Percentiles rank a stretch among this genome's conserved stretches.
Evolutionary conservation across 495 filamentous ascomycete species (phyloP).

Genomic region (Aspergillus bridgeri): DNA sequence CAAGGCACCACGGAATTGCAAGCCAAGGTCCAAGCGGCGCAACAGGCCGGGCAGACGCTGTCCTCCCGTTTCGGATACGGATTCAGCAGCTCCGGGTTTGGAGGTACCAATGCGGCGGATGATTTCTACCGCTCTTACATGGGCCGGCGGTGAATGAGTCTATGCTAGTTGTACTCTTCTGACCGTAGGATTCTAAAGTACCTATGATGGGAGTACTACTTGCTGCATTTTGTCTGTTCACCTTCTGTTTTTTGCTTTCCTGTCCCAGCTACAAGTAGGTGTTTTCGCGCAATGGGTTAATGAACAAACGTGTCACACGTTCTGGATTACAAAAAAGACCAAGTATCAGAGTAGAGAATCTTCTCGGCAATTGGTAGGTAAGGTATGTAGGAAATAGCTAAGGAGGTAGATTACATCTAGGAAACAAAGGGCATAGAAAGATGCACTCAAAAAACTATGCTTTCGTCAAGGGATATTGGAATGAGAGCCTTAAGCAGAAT

Average conservation of each 20-base stretch:
- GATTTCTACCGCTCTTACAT: slow-evolving; percentile 80
- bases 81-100: slow-evolving; percentile 53
- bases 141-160: slow-evolving; percentile 50
- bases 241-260: background rate
- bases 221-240: background rate
- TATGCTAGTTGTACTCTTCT: slow-evolving; percentile 2
- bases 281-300: slow-evolving; percentile 9
- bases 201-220: slow-evolving; percentile 4
- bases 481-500: background rate
- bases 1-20: slow-evolving; percentile 75
- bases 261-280: slow-evolving; percentile 3
- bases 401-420: slow-evolving; percentile 5
- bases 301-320: background rate
- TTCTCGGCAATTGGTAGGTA: background rate
- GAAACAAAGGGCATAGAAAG: background rate
- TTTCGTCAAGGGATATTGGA: background rate
- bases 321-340: background rate
- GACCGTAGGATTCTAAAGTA: slow-evolving; percentile 5
- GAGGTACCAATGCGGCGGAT: slow-evolving; percentile 62
- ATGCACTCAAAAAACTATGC: background rate
- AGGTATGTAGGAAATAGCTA: background rate
- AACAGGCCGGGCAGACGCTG: slow-evolving; percentile 68
- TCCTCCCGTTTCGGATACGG: slow-evolving; percentile 61
- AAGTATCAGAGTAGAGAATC: background rate
- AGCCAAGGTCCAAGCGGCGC: slow-evolving; percentile 71